Evolutionary conservation across 257 asterid genomes (phyloP).

Genomic region (Coffea eugenioides): DNA sequence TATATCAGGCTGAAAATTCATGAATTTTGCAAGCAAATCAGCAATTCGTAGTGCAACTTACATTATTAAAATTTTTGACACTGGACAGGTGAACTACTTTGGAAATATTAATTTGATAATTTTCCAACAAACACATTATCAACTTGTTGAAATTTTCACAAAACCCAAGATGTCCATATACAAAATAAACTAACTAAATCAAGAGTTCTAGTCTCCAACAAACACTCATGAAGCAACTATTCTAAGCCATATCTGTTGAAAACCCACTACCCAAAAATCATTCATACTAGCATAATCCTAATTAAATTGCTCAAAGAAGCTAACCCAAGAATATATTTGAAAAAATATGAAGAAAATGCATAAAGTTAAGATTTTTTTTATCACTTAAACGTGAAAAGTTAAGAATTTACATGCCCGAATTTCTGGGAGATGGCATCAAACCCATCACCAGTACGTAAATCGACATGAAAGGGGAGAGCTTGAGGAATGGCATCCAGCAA

Average conservation of each 20-base stretch:
- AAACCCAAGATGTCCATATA: too few relatives aligned
- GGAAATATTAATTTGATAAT: not conserved
- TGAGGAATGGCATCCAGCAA: constrained; percentile 62
- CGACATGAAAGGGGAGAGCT: constrained; percentile 60
- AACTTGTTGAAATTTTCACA: not conserved
- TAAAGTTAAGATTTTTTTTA: not conserved
- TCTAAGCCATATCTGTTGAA: not conserved
- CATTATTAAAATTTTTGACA: not conserved
- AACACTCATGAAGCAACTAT: not conserved
- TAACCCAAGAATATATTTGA: not conserved
- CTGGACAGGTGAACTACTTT: not conserved
- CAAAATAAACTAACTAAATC: not conserved
- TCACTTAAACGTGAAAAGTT: not conserved
- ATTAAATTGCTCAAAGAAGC: constrained; percentile 1
- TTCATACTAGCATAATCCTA: not conserved
- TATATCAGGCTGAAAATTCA: constrained; percentile 73
- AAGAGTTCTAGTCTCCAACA: not conserved
- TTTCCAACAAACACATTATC: not conserved
- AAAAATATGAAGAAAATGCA: not conserved
- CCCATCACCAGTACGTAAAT: constrained; percentile 62
- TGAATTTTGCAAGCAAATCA: constrained; percentile 18
- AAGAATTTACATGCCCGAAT: constrained; percentile 64
- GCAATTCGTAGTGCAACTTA: not conserved
- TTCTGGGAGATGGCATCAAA: constrained; percentile 46
- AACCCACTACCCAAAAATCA: not conserved